phyloP scores from a whole-genome alignment of 163 green algal genomes.

The Scenedesmus sp. region DNA sequence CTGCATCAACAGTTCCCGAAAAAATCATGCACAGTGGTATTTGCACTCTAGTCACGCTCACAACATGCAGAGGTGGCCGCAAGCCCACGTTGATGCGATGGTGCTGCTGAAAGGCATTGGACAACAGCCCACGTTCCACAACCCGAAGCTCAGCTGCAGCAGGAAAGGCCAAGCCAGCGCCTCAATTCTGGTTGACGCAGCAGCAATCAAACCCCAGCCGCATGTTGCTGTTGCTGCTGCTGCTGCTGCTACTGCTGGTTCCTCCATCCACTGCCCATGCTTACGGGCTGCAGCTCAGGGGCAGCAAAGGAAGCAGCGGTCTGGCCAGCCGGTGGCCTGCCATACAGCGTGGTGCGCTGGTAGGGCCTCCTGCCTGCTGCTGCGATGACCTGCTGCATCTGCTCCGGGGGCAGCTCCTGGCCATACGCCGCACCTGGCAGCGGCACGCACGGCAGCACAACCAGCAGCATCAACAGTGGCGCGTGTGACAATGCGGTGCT shows the following conservation, averaged over 20 bases:
- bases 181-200: not conserved
- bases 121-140: no score
- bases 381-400: constrained; percentile 85
- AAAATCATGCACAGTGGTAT: no score
- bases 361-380: constrained; percentile 67
- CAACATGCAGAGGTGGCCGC: no score
- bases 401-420: constrained; percentile 76
- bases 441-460: no score
- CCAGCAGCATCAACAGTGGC: no score
- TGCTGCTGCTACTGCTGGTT: not conserved
- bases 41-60: no score
- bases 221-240: not conserved
- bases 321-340: constrained; percentile 14
- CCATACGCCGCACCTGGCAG: constrained; percentile 81
- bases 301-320: constrained; percentile 51
- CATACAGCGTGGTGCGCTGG: constrained; percentile 84
- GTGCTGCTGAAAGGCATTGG: no score
- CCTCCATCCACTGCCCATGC: constrained; percentile 6
- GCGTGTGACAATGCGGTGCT: no score
- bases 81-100: no score
- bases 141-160: no score
- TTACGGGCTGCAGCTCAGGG: constrained; percentile 23
- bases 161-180: no score
- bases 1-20: no score
- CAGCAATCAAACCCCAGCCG: not conserved